Base-by-base conservation (phyloP, 2,329 filamentous ascomycete species). In the Xylariomycetidae sp. region DNA sequence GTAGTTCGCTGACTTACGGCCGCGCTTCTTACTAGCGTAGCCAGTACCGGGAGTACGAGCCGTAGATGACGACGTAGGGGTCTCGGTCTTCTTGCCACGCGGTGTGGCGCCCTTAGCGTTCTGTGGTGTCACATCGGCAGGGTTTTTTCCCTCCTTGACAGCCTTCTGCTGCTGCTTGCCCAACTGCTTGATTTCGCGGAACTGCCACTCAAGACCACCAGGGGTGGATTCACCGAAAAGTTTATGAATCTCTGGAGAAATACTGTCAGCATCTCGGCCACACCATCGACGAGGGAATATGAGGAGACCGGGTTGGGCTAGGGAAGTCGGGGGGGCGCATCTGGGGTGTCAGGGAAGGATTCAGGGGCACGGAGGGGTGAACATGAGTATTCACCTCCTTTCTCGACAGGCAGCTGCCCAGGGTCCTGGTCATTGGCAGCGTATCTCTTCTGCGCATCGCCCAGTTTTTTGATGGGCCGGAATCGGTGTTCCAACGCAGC, bases 121-220 rank as follows among this genome's bases (percentile, higher is more conserved):
- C 49, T 43, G 6, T 23, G 7, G 6, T 4, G 16, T 43, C 16
- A 72, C 51, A 15, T 60, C 61, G 10, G 68, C 57, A 0, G 74
- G 69, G 45, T 73, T 64, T 27, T 64, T 57, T 16, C 68, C 69
- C 2, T 57, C 52, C 15, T 59, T 56, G n/a, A 66, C 62, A 3
- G 67, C 66, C 3, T 59, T 48, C 26, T 63, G 60, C 27, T 79
- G 65, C 3, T 54, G 56, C 25, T 71, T 66, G 18, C 69, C 74
- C 18, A 75, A 63, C 22, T 61, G 62, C 54, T 75, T 77, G 57
- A 80, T 69, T 16, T 52, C 40, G 1, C 76, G 68, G 48, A 81
- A 78, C 47, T 80, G 75, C 50, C 75, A 81, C 44, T 70, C 67
- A n/a, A 80, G 67, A 7, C 77, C 77, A 14, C 67, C 66, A 1